These are phyloP conservation scores for Globisporangium megalacanthum DNA, from an alignment of 352 stramenopile genomes.

Conservation along the genomic window DNA sequence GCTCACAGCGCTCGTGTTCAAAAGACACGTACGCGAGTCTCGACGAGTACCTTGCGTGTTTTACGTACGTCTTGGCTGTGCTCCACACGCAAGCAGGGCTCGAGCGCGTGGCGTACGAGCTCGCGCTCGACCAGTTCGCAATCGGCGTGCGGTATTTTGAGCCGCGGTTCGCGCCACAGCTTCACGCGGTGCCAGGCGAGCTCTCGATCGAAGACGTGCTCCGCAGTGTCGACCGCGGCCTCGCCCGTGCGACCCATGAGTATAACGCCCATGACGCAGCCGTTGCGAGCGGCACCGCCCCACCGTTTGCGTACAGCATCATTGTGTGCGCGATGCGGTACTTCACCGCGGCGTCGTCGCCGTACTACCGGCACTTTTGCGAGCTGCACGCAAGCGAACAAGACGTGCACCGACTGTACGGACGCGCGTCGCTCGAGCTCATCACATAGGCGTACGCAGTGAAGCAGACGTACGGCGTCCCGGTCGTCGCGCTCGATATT, in stretches of 20 bases:
- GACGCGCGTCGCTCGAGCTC: conserved; percentile 75
- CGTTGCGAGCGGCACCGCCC: conserved; percentile 43
- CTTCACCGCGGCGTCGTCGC: conserved; percentile 73
- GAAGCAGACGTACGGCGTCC: conserved; percentile 55
- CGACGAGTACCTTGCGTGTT: conserved; percentile 84
- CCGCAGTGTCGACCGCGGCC: conserved; percentile 50
- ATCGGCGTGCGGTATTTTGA: conserved; percentile 85
- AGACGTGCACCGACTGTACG: conserved; percentile 68
- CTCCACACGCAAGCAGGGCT: conserved; percentile 52
- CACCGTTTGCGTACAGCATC: conserved; percentile 77
- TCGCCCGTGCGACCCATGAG: conserved; percentile 60
- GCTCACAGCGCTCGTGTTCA: conserved; percentile 65
- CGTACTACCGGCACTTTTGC: conserved; percentile 84
- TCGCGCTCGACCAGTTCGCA: conserved; percentile 71
- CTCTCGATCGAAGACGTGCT: conserved; percentile 75
- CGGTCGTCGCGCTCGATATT: conserved; percentile 86
- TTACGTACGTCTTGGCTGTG: conserved; percentile 68
- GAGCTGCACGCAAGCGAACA: conserved; percentile 74
- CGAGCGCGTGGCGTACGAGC: conserved; percentile 84
- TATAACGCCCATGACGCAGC: conserved; percentile 52
- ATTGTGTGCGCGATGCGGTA: conserved; percentile 89
- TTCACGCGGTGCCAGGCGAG: conserved; percentile 55
- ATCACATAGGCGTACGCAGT: conserved; percentile 76
- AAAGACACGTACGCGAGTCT: conserved; percentile 77
- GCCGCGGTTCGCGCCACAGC: conserved; percentile 79